These are phyloP conservation scores for Pyrus hybrid DNA, from an alignment of 331 rosid species.

Conservation along the genomic window DNA sequence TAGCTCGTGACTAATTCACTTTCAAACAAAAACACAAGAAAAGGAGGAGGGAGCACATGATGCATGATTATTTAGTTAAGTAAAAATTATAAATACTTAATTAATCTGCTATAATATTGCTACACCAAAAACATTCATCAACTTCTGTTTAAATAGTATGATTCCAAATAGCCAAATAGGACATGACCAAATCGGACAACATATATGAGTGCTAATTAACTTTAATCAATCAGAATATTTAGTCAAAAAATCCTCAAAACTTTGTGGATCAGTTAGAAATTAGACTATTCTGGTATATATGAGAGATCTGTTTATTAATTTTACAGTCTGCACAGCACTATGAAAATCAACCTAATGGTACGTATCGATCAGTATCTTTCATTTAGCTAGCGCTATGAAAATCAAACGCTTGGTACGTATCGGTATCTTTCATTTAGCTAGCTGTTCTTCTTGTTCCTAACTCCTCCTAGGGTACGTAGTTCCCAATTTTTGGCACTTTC, in stretches of 20 bases:
- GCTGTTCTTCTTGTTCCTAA: background rate
- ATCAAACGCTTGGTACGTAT: background rate
- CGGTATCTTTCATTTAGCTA: no score
- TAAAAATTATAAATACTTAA: no score
- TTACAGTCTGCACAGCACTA: background rate
- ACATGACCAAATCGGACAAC: background rate
- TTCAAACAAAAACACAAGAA: background rate
- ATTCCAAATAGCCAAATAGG: background rate
- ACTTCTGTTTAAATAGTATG: background rate
- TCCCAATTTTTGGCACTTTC: background rate
- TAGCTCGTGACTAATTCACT: background rate
- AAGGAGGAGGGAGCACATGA: background rate
- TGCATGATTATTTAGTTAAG: background rate
- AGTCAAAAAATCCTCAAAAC: background rate
- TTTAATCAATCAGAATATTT: background rate
- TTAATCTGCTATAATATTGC: background rate
- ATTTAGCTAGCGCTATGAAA: no score
- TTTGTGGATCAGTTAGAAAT: background rate
- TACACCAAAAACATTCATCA: background rate
- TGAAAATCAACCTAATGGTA: background rate
- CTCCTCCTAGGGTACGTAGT: background rate
- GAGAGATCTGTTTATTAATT: background rate
- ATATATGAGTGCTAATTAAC: background rate
- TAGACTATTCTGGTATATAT: background rate
- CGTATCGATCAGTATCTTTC: background rate